Conservation (phyloP, 225 moss, liverwort and hornwort species). For the Ulota crispa region DNA sequence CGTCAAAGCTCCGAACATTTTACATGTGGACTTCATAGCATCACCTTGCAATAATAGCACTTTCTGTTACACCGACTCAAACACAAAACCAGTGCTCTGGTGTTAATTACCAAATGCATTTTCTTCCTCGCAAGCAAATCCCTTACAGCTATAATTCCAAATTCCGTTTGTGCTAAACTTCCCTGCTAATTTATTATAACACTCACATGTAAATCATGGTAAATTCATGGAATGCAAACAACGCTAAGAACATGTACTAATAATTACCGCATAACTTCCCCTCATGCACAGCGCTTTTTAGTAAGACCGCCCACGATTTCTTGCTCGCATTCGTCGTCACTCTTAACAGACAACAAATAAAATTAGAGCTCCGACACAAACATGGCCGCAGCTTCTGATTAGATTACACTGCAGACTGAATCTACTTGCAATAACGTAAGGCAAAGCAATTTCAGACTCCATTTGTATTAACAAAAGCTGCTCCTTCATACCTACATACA, state of each 20-base stretch:
- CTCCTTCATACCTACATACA: not conserved
- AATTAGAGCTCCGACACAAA: not conserved
- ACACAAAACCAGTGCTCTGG: slow-evolving; percentile 5
- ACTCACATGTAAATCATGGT: slow-evolving; percentile 4
- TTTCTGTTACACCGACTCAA: slow-evolving; percentile 11
- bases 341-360: not conserved
- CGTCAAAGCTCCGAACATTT: slow-evolving; percentile 1
- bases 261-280: not conserved
- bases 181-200: not conserved
- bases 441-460: not conserved
- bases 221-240: not conserved
- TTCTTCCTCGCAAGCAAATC: slow-evolving; percentile 4
- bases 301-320: not conserved
- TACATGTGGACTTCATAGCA: not conserved
- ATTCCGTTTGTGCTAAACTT: not conserved
- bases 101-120: not conserved
- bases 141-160: slow-evolving; percentile 4
- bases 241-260: not conserved
- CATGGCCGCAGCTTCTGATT: not conserved
- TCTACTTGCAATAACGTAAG: not conserved
- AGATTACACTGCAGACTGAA: not conserved
- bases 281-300: not conserved
- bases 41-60: slow-evolving; percentile 5
- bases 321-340: not conserved
- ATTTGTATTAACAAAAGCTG: not conserved